Base-by-base conservation (phyloP, 2,329 filamentous ascomycete genomes). In the Colletotrichum sp. region DNA sequence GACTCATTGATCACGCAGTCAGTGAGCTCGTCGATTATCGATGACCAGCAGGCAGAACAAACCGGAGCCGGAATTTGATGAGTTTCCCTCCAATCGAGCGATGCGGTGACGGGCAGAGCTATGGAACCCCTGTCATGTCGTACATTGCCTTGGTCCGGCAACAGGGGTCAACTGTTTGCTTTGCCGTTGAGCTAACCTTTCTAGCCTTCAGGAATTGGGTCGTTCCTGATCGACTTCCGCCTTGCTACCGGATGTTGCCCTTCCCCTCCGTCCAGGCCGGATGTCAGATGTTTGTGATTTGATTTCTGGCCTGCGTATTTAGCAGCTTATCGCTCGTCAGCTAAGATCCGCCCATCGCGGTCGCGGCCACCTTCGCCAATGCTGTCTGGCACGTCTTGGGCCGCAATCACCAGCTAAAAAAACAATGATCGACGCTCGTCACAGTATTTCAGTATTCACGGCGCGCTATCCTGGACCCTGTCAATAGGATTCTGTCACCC, bases 141-240 rank as follows among this genome's bases (percentile, higher is more conserved):
- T 77, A 76, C 72, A 69, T 70, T 32, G 62, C 62, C 34, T 72
- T 71, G 64, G 49, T 62, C 55, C 60, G 65, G 34, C 39, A 39
- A 34, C 66, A 76, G 73, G 73, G 73, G 70, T 72, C 30, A 16
- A 52, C 49, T 68, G 60, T 62, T 57, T 67, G 71, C 71, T 71
- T 62, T 76, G 62, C 75, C 71, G 75, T 76, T 49, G n/a, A 65
- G 72, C 75, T 68, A 77, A 52, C 63, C 57, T 34, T 49, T 52
- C 21, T 63, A 21, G 55, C 49, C 55, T 64, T 57, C 62, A 55
- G 21, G 21, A 28, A 32, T 16, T 69, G 32, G 30, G 18, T 64
- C 60, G 32, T 64, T 62, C 68, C 68, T 60, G 57, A 64, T 63
- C 21, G 62, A 65, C 24, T 70, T 34, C 34, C 74, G 62, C 62